phyloP scores from a whole-genome alignment of 306 rosid species.

The Prunus persica region Prunus_persica_NCBIv2 NC_034014.1:18627001-18627500 shows the following conservation, averaged over 20 bases:
- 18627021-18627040: too few relatives aligned
- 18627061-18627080: too few relatives aligned
- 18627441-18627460: too few relatives aligned
- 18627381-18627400: background rate
- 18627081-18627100: too few relatives aligned
- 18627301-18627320: background rate
- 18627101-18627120: too few relatives aligned
- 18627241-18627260: background rate
- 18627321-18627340: background rate
- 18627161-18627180: background rate
- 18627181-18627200: background rate
- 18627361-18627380: background rate
- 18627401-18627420: background rate
- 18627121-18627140: too few relatives aligned
- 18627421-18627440: background rate
- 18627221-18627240: background rate
- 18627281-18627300: background rate
- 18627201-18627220: constrained; percentile 3
- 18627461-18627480: too few relatives aligned
- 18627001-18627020: too few relatives aligned
- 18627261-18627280: background rate
- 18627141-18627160: background rate
- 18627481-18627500: too few relatives aligned
- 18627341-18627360: background rate
- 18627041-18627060: too few relatives aligned